Conservation (phyloP, 2,329 filamentous ascomycete genomes). For the Trichophyton equinum region DNA sequence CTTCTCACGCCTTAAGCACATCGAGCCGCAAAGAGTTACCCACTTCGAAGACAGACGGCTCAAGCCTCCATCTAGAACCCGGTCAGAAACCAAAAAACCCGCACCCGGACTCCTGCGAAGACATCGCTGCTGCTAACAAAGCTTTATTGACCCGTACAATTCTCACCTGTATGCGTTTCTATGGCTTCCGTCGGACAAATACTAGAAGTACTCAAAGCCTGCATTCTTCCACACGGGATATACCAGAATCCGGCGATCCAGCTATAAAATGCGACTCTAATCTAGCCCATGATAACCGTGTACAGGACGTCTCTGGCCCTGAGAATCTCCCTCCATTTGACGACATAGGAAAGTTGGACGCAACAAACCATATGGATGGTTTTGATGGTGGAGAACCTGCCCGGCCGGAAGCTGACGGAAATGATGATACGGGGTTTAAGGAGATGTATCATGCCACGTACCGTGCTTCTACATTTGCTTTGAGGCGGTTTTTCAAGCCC, state of each 20-base stretch:
- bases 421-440: slow-evolving; percentile 32
- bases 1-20: slow-evolving; percentile 2
- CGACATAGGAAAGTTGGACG: neutral
- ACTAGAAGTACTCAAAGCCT: slow-evolving; percentile 13
- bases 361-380: neutral
- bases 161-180: slow-evolving; percentile 33
- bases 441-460: slow-evolving; percentile 35
- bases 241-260: slow-evolving; percentile 8
- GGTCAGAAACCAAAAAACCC: neutral
- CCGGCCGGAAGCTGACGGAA: slow-evolving; percentile 9
- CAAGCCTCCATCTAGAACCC: no score
- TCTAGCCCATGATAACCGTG: neutral
- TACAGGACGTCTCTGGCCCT: neutral
- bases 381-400: neutral
- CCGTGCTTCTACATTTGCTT: slow-evolving; percentile 31
- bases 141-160: slow-evolving; percentile 31
- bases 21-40: slow-evolving; percentile 2
- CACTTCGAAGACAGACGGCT: neutral
- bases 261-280: slow-evolving; percentile 8
- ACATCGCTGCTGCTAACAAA: slow-evolving; percentile 27
- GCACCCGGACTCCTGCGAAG: neutral
- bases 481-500: slow-evolving; percentile 29
- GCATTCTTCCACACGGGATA: neutral
- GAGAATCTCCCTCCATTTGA: neutral
- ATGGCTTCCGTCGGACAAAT: slow-evolving; percentile 28